phyloP scores from a whole-genome alignment of 768 basidiomycete genomes.

The Phanerodontia chrysosporium region DNA sequence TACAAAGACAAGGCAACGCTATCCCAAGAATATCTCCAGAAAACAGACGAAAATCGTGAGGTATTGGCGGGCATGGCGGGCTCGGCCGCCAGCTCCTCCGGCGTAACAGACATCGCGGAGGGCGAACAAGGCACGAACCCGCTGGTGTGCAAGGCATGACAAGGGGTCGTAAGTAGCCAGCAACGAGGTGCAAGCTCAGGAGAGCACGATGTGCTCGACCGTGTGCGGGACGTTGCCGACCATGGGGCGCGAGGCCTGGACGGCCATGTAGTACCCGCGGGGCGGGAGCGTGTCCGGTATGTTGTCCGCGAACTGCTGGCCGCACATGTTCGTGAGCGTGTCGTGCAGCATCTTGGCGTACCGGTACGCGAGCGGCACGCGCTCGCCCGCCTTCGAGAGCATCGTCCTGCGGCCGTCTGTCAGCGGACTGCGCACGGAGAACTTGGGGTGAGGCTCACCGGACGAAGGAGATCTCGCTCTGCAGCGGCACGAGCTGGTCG shows the following conservation, averaged over 20 bases:
- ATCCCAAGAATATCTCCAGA: not conserved
- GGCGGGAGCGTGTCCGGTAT: constrained; percentile 8
- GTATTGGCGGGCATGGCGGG: not conserved
- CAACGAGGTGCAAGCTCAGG: not conserved
- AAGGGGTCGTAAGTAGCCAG: not conserved
- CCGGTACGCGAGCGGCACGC: constrained; percentile 61
- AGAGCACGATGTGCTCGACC: constrained; percentile 8
- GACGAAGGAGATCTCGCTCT: constrained; percentile 68
- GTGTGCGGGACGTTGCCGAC: constrained; percentile 1
- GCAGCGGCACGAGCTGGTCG: constrained; percentile 54
- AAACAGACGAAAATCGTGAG: not conserved
- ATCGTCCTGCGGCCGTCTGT: constrained; percentile 35
- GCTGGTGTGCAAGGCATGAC: not conserved
- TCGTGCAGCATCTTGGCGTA: constrained; percentile 57
- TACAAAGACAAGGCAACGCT: not conserved
- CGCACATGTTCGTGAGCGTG: constrained; percentile 21
- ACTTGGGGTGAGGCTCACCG: constrained; percentile 51
- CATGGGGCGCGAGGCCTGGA: not conserved
- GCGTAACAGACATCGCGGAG: no score
- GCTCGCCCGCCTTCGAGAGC: constrained; percentile 58
- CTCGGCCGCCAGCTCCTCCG: no score
- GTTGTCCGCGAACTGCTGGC: constrained; percentile 18
- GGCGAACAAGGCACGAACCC: no score
- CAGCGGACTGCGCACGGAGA: not conserved
- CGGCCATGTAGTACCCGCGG: constrained; percentile 2